A percentile compares a stretch with the other conserved stretches of the same genome.
phyloP scores from a whole-genome alignment of 495 filamentous ascomycete genomes.

The Aspergillus coremiiformis region DNA sequence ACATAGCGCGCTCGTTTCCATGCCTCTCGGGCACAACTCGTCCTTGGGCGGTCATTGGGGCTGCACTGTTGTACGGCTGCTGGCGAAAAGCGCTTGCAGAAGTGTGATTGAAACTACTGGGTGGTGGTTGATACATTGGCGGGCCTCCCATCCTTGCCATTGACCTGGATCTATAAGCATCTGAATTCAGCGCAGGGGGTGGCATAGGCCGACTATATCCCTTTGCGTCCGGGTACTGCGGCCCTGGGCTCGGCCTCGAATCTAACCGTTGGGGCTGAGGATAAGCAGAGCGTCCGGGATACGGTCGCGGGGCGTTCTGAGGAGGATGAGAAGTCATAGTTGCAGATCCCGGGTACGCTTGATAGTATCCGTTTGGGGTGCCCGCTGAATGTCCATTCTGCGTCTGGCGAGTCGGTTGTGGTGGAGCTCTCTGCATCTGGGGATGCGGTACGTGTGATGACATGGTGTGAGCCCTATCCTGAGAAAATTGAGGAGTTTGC shows the following conservation, averaged over 20 bases:
- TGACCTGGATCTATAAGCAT: conserved; percentile 85
- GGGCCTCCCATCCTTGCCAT: conserved; percentile 67
- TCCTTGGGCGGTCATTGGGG: conserved; percentile 79
- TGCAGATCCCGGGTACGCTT: conserved; percentile 45
- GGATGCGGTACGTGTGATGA: conserved; percentile 52
- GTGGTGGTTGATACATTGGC: conserved; percentile 55
- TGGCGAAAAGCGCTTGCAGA: conserved; percentile 70
- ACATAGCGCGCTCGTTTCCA: conserved; percentile 85
- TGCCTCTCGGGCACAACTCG: conserved; percentile 84
- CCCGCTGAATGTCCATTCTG: conserved; percentile 43
- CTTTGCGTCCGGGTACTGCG: conserved; percentile 45
- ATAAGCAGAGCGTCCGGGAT: conserved; percentile 53
- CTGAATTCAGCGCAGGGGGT: conserved; percentile 69
- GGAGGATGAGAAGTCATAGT: conserved; percentile 52
- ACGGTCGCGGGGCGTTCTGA: conserved; percentile 58
- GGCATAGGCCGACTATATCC: conserved; percentile 45
- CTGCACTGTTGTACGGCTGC: conserved; percentile 55
- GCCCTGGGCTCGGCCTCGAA: conserved; percentile 55
- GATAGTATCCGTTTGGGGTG: conserved; percentile 38
- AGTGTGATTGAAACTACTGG: conserved; percentile 57
- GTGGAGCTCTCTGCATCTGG: conserved; percentile 38
- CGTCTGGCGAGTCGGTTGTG: conserved; percentile 56
- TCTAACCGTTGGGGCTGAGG: conserved; percentile 63
- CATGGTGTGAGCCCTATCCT: conserved; percentile 81
- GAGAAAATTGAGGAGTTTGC: conserved; percentile 48